phyloP scores from a whole-genome alignment of 2,329 filamentous ascomycete genomes.

The Ophiostoma sp. region DNA sequence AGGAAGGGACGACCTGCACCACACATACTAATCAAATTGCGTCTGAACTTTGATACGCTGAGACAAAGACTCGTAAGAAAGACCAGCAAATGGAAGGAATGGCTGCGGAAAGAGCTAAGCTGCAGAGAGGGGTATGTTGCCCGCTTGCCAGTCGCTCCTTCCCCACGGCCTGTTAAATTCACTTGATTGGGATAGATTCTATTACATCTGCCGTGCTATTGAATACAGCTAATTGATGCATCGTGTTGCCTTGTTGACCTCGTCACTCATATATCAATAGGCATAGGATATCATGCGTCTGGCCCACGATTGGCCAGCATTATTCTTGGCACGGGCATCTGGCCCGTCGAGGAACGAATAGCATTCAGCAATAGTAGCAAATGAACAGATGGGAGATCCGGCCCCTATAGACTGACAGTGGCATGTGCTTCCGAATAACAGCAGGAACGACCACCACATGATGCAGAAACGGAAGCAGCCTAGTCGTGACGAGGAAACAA shows the following conservation, averaged over 20 bases:
- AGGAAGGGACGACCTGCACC: background rate
- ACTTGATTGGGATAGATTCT: background rate
- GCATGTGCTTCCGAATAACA: background rate
- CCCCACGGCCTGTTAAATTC: background rate
- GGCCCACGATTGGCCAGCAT: no score
- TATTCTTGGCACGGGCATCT: background rate
- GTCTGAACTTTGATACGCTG: background rate
- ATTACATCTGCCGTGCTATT: background rate
- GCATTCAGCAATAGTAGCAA: no score
- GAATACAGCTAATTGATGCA: background rate
- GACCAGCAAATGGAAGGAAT: background rate
- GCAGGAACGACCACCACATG: background rate
- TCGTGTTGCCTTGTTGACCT: background rate
- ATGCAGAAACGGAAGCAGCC: background rate
- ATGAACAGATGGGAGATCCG: background rate
- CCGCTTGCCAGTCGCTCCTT: background rate
- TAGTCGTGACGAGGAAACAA: background rate
- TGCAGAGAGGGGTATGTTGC: conserved; percentile 1
- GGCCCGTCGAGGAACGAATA: background rate
- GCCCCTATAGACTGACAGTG: background rate
- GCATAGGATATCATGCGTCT: no score
- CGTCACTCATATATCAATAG: background rate
- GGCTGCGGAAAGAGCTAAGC: background rate
- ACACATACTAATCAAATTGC: background rate
- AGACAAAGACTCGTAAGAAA: background rate